These are phyloP conservation scores for Sesbania bispinosa DNA, from an alignment of 306 rosid genomes.

Conservation along the genomic window DNA sequence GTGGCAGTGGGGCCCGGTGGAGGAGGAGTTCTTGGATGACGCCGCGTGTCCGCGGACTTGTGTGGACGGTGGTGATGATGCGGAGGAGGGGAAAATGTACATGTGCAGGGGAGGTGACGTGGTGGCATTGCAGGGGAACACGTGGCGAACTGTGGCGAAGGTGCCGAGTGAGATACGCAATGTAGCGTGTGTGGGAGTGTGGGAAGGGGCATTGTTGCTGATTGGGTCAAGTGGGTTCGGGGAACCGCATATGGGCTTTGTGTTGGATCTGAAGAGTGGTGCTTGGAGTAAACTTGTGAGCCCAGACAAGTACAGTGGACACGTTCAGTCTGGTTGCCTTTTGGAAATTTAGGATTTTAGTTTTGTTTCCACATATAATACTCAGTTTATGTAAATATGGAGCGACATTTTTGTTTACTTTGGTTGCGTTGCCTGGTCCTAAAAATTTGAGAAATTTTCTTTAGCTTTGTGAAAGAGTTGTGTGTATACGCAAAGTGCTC, in stretches of 20 bases:
- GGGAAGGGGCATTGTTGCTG: slow-evolving; percentile 35
- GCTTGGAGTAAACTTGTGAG: slow-evolving; percentile 42
- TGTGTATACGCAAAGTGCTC: neutral
- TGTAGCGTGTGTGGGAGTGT: slow-evolving; percentile 29
- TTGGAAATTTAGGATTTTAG: slow-evolving; percentile 44
- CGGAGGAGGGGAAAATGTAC: slow-evolving; percentile 25
- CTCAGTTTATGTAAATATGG: neutral
- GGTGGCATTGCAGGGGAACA: neutral
- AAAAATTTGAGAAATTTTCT: neutral
- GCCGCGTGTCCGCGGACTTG: slow-evolving; percentile 56
- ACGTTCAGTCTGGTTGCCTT: slow-evolving; percentile 57
- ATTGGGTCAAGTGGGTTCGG: slow-evolving; percentile 50
- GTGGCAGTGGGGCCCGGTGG: slow-evolving; percentile 41
- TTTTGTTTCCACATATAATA: neutral
- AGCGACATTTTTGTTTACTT: slow-evolving; percentile 19
- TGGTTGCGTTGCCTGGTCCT: neutral
- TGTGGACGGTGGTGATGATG: slow-evolving; percentile 21
- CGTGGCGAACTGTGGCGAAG: slow-evolving; percentile 39
- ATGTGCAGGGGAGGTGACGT: slow-evolving; percentile 44
- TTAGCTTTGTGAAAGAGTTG: neutral
- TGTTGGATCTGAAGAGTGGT: slow-evolving; percentile 23
- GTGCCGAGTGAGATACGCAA: slow-evolving; percentile 47
- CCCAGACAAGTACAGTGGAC: slow-evolving; percentile 43
- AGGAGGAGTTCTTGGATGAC: slow-evolving; percentile 38
- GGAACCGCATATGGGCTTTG: slow-evolving; percentile 43